A percentile compares a stretch with the other conserved stretches of the same genome.
Conservation (phyloP, 768 basidiomycete genomes). For the Rhodocollybia butyracea region DNA sequence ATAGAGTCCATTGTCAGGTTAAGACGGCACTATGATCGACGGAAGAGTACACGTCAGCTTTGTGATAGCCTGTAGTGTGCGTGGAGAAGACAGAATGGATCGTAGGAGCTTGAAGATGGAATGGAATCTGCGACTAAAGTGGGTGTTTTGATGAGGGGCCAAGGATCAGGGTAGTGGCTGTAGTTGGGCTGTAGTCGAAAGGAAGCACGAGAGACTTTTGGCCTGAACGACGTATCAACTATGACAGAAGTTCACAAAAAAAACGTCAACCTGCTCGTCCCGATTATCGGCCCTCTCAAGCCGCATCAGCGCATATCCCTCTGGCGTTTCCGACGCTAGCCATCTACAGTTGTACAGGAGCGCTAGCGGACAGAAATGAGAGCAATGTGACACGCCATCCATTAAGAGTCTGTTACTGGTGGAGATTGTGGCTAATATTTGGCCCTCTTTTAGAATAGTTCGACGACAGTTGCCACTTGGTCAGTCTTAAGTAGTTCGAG, state of each 20-base stretch:
- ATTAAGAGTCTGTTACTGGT: slow-evolving; percentile 34
- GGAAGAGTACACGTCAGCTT: slow-evolving; percentile 20
- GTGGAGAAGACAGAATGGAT: slow-evolving; percentile 33
- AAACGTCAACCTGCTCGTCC: neutral
- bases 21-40: slow-evolving; percentile 30
- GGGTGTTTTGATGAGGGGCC: slow-evolving; percentile 26
- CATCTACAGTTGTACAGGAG: neutral
- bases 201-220: neutral
- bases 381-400: slow-evolving; percentile 30
- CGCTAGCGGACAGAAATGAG: too few species aligned
- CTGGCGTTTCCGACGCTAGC: slow-evolving; percentile 28
- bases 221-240: slow-evolving; percentile 5
- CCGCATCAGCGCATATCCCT: slow-evolving; percentile 28
- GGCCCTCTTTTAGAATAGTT: slow-evolving; percentile 37
- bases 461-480: slow-evolving; percentile 32
- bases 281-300: slow-evolving; percentile 23
- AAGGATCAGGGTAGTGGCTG: slow-evolving; percentile 38
- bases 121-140: slow-evolving; percentile 31
- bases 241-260: slow-evolving; percentile 9
- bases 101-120: slow-evolving; percentile 35
- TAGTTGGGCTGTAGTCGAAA: slow-evolving; percentile 28
- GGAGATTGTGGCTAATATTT: slow-evolving; percentile 12
- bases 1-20: neutral
- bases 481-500: too few species aligned
- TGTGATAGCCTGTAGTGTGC: neutral